Conservation (phyloP, 2,329 filamentous ascomycete species). For the Talaromyces islandicus region DNA sequence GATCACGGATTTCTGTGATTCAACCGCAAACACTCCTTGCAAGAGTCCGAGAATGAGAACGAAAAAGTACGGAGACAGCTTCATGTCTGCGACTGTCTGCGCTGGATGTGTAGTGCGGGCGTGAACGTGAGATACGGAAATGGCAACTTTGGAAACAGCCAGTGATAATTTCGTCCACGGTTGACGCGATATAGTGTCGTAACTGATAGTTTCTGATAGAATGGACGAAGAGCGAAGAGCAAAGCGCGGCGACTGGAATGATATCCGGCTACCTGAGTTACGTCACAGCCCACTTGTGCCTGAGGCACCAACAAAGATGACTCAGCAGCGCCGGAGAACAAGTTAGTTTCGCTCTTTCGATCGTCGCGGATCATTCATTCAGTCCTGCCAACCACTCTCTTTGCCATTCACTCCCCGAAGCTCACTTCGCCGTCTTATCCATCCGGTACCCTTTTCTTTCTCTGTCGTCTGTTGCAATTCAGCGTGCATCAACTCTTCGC, state of each 20-base stretch:
- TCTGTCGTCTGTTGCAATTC: neutral
- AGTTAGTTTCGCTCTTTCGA: neutral
- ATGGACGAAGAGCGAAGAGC: neutral
- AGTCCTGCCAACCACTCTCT: neutral
- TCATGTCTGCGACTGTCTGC: slow-evolving; percentile 49
- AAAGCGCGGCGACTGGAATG: neutral
- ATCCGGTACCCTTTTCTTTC: neutral
- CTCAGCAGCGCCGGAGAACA: neutral
- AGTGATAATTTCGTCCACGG: no score
- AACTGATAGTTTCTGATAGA: neutral
- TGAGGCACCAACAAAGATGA: neutral
- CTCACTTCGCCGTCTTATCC: neutral
- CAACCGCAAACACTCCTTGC: slow-evolving; percentile 54
- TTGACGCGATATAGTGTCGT: no score
- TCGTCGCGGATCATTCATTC: neutral
- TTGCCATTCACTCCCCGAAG: neutral
- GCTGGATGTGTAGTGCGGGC: neutral
- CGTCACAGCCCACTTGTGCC: neutral
- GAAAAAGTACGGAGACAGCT: slow-evolving; percentile 49
- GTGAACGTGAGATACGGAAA: neutral
- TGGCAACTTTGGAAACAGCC: neutral
- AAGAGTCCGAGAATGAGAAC: slow-evolving; percentile 49
- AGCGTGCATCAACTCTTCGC: neutral
- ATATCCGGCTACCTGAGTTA: neutral
- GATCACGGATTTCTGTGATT: slow-evolving; percentile 64